phyloP scores from a whole-genome alignment of 208 protist species.

The Giardia duodenalis region DNA sequence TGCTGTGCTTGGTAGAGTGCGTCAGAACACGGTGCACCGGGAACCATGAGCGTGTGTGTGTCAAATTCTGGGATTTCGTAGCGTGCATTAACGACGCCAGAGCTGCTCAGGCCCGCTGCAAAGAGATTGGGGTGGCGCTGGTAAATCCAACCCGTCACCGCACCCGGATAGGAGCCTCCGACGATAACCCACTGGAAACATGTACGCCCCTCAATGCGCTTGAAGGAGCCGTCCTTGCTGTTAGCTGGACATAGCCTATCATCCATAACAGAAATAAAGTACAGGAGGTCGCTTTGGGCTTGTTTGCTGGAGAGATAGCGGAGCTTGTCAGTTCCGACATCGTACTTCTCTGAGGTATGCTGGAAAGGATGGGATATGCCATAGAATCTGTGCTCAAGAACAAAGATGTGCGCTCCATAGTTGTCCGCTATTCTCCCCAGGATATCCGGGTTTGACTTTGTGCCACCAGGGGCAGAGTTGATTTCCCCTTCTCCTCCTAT shows the following conservation, averaged over 20 bases:
- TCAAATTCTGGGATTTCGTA: slow-evolving; percentile 19
- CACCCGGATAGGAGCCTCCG: slow-evolving; percentile 22
- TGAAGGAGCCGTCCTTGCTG: not conserved
- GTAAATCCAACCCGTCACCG: not conserved
- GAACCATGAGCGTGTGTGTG: not conserved
- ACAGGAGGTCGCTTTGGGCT: not conserved
- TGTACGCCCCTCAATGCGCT: not conserved
- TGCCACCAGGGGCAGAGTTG: not conserved
- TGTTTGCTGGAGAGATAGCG: not conserved
- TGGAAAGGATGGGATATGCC: slow-evolving; percentile 12
- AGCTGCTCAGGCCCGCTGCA: not conserved
- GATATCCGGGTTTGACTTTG: not conserved
- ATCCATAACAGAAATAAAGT: slow-evolving; percentile 11
- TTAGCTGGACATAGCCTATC: not conserved
- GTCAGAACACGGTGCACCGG: not conserved
- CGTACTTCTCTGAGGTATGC: not conserved
- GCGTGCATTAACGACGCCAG: slow-evolving; percentile 7
- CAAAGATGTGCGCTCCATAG: not conserved
- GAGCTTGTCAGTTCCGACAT: not conserved
- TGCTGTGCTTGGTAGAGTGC: not conserved
- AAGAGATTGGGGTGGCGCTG: not conserved
- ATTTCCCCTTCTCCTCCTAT: not conserved
- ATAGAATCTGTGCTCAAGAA: slow-evolving; percentile 28
- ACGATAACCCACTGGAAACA: slow-evolving; percentile 13
- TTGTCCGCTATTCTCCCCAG: not conserved